These are phyloP conservation scores for apple (Malus domestica) DNA, from an alignment of 306 rosid genomes.

Conservation along the genomic window DNA sequence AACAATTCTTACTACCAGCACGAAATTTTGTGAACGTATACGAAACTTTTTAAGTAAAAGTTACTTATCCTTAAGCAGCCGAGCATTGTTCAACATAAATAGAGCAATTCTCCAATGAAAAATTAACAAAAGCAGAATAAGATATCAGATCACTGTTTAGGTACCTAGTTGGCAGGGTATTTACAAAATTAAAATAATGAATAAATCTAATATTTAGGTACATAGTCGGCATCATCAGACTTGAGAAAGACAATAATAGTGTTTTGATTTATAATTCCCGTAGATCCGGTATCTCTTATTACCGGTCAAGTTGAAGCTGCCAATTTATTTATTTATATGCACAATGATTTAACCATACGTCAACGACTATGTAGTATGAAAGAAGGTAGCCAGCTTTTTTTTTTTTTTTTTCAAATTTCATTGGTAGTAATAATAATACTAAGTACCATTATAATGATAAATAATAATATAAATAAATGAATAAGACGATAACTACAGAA, in stretches of 20 bases:
- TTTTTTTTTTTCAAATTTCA: background rate
- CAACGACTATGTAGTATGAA: background rate
- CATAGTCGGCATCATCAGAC: constrained; percentile 3
- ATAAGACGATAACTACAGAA: background rate
- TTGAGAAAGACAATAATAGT: background rate
- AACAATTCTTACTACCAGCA: too few species aligned
- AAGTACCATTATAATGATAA: background rate
- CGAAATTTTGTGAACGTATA: too few species aligned
- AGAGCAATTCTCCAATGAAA: background rate
- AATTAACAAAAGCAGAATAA: background rate
- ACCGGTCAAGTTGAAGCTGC: constrained; percentile 9
- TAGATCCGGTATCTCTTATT: constrained; percentile 8
- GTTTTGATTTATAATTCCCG: background rate
- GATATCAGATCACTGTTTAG: background rate
- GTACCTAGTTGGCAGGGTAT: background rate
- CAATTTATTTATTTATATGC: background rate
- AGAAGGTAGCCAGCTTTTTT: background rate
- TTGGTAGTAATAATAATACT: too few species aligned
- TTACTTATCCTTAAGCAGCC: too few species aligned
- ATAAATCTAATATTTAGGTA: background rate
- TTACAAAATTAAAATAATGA: background rate
- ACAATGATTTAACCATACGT: constrained; percentile 7
- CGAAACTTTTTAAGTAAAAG: too few species aligned
- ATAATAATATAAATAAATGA: background rate
- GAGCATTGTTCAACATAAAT: too few species aligned